Conservation (phyloP, 2,329 filamentous ascomycete genomes). For the Sporothrix inflata region DNA sequence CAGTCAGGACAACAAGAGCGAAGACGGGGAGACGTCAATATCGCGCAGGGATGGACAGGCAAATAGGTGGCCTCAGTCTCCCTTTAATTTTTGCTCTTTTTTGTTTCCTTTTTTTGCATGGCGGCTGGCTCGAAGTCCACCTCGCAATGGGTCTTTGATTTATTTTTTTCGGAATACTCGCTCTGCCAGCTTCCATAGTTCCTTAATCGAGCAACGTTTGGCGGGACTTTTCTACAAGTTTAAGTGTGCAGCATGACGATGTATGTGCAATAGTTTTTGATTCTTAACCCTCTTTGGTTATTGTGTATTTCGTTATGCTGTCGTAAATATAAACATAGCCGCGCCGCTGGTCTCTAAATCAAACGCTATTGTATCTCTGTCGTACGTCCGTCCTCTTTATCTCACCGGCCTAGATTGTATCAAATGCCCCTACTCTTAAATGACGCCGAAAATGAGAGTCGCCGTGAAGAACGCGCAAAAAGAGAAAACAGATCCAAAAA, state of each 20-base stretch:
- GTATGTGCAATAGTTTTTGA: not conserved
- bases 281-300: too few relatives aligned
- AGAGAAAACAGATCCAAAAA: not conserved
- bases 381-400: not conserved
- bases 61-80: not conserved
- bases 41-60: conserved; percentile 1
- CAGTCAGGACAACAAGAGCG: conserved; percentile 24
- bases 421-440: not conserved
- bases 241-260: not conserved
- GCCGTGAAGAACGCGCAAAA: not conserved
- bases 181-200: conserved; percentile 33
- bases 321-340: not conserved
- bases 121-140: conserved; percentile 24
- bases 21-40: conserved; percentile 5
- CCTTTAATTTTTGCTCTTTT: conserved; percentile 13
- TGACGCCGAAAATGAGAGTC: not conserved
- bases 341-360: not conserved
- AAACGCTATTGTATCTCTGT: not conserved
- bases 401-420: not conserved
- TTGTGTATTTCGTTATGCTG: not conserved
- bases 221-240: not conserved
- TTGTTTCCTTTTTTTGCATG: conserved; percentile 9
- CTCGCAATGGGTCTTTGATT: conserved; percentile 6
- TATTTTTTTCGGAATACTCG: conserved; percentile 25
- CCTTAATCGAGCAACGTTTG: conserved; percentile 35